Conservation (phyloP, 2,329 filamentous ascomycete species). For the Curvularia sp. region DNA sequence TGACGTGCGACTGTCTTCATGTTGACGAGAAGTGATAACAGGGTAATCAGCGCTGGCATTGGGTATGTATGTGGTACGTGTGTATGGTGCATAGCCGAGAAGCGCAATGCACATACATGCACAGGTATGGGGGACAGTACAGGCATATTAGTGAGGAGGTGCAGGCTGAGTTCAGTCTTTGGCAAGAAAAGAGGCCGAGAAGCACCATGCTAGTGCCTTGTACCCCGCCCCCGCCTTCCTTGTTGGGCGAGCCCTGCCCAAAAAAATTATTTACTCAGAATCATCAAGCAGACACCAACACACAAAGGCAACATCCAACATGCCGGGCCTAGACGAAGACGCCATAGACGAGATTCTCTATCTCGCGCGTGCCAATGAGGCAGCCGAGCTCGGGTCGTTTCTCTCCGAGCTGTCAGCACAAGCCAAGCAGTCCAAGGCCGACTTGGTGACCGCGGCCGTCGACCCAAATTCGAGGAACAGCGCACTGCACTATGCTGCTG, state of each 20-base stretch:
- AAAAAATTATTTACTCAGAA: conserved; percentile 25
- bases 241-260: conserved; percentile 15
- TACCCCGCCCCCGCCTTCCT: conserved; percentile 30
- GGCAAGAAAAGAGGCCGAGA: conserved; percentile 7
- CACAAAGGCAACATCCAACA: conserved; percentile 18
- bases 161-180: neutral
- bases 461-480: conserved; percentile 81
- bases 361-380: conserved; percentile 79
- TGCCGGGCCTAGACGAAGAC: conserved; percentile 62
- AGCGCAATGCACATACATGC: conserved; percentile 8
- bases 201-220: conserved; percentile 7
- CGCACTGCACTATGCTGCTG: conserved; percentile 86
- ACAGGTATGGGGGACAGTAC: conserved; percentile 3
- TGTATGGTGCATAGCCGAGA: conserved; percentile 12
- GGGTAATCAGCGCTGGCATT: conserved; percentile 5
- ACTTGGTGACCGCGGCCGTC: conserved; percentile 70
- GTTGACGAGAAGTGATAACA: conserved; percentile 15
- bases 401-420: conserved; percentile 68
- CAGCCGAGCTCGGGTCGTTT: conserved; percentile 67
- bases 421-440: conserved; percentile 66
- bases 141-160: neutral
- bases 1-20: conserved; percentile 18
- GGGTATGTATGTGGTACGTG: conserved; percentile 7
- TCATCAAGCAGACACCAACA: conserved; percentile 5
- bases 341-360: conserved; percentile 93